Base-by-base conservation (phyloP, 2,329 filamentous ascomycete species). In the Aureobasidium sp. region DNA sequence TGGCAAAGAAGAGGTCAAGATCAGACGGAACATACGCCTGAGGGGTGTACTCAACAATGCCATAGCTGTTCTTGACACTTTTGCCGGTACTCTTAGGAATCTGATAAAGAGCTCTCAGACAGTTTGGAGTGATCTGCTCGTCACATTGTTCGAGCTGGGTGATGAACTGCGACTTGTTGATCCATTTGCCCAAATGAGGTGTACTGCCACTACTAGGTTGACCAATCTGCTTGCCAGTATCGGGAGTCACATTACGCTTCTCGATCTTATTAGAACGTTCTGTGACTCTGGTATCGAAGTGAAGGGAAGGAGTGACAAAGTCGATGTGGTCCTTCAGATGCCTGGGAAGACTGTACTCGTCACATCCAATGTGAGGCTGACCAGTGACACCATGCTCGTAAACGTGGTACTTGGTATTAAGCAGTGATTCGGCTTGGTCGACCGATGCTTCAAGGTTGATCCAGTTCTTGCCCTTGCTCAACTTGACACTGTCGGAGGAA, bases 91-190 rank as follows among this genome's bases (percentile, higher is more conserved):
- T 64, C 65, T 66, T 62, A 4, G 71, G 71, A 58, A 76, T 72
- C 37, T 70, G 68, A 64, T 76, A 76, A 3, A 76, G 65, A 10
- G 69, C 70, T 9, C 72, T 66, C n/a, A 76, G 64, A 66, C 84
- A 87, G 46, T 77, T 77, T 0, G 83, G 82, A 0, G 82, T 85
- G 65, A 86, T 84, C 67, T 80, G 78, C 15, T 72, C 71, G 66
- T 82, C 79, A 68, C 84, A 87, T 44, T 70, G 69, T 46, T 70
- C 66, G 13, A 78, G 69, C 57, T 75, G 68, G 27, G 66, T 62
- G 62, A 69, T 69, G 55, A 68, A 66, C 53, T 66, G 67, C 41
- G 66, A 65, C 29, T 66, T 65, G 36, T 34, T 60, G 63, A 63
- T 52, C 29, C 51, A 61, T n/a, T 65, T 46, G 12, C 58, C 70